Evolutionary conservation across 768 basidiomycete species (phyloP).

Genomic region (Mycena chlorophos): DNA sequence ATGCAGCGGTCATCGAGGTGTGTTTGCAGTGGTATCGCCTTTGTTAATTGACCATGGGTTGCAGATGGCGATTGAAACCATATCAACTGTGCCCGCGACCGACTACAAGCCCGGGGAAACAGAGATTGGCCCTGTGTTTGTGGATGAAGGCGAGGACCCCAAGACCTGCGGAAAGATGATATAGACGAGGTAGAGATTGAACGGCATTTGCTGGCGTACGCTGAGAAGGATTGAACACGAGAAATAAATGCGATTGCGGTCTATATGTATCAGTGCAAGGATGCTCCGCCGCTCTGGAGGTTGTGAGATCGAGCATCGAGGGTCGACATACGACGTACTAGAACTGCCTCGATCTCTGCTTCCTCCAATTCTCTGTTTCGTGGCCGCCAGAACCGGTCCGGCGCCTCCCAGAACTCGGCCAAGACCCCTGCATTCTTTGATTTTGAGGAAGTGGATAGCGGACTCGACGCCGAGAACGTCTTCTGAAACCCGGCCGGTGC

Average conservation of each 20-base stretch:
- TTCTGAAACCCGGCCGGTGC: conserved; percentile 63
- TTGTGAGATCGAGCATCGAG: conserved; percentile 4
- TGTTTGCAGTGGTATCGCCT: conserved; percentile 22
- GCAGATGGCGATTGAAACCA: conserved; percentile 91
- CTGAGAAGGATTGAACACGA: conserved; percentile 78
- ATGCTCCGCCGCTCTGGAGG: conserved; percentile 68
- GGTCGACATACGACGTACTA: conserved; percentile 44
- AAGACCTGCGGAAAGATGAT: conserved; percentile 72
- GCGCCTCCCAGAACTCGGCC: conserved; percentile 67
- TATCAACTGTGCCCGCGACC: conserved; percentile 91
- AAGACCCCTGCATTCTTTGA: conserved; percentile 26
- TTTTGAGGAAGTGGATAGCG: conserved; percentile 20
- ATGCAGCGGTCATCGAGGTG: conserved; percentile 89
- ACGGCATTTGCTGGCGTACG: conserved; percentile 77
- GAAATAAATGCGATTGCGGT: conserved; percentile 15
- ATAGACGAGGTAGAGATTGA: conserved; percentile 80
- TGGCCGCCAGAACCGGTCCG: conserved; percentile 56
- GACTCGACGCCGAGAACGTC: conserved; percentile 42
- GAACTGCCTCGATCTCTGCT: conserved; percentile 63
- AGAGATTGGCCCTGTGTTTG: conserved; percentile 92
- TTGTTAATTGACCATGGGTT: background rate
- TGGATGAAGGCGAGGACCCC: conserved; percentile 65
- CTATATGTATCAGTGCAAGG: conserved; percentile 36
- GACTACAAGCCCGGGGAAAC: conserved; percentile 96
- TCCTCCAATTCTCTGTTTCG: conserved; percentile 50